phyloP scores from a whole-genome alignment of 345 rosid species.

The Psidium guajava region DNA sequence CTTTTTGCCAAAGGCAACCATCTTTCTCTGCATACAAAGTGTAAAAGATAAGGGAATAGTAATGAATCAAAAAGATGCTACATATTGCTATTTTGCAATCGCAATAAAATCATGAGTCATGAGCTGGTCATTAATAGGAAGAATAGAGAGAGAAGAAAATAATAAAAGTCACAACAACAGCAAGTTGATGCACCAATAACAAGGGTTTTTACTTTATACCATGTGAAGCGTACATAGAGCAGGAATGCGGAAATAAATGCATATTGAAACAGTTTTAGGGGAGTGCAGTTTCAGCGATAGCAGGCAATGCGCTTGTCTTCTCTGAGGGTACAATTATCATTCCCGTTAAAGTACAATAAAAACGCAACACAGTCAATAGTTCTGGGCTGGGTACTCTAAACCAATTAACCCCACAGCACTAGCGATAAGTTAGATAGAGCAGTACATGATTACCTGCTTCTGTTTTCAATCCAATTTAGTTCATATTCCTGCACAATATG shows the following conservation, averaged over 20 bases:
- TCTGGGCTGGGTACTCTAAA: not conserved
- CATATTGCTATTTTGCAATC: not conserved
- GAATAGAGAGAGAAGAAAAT: not conserved
- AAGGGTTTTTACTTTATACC: not conserved
- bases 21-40: slow-evolving; percentile 21
- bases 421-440: not conserved
- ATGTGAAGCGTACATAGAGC: not conserved
- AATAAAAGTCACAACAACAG: not conserved
- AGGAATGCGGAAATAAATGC: not conserved
- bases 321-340: not conserved
- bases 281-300: not conserved
- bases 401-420: not conserved
- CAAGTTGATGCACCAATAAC: not conserved
- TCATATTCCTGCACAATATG: not conserved
- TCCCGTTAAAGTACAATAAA: not conserved
- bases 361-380: not conserved
- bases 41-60: not conserved
- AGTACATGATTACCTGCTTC: not conserved
- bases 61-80: not conserved
- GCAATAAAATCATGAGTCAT: not conserved
- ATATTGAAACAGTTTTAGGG: not conserved
- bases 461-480: not conserved
- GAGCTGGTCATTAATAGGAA: not conserved
- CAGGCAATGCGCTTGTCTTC: not conserved
- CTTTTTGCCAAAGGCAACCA: slow-evolving; percentile 93